phyloP scores from a whole-genome alignment of 1,139 yeast species.

The Diutina ranongensis region DNA sequence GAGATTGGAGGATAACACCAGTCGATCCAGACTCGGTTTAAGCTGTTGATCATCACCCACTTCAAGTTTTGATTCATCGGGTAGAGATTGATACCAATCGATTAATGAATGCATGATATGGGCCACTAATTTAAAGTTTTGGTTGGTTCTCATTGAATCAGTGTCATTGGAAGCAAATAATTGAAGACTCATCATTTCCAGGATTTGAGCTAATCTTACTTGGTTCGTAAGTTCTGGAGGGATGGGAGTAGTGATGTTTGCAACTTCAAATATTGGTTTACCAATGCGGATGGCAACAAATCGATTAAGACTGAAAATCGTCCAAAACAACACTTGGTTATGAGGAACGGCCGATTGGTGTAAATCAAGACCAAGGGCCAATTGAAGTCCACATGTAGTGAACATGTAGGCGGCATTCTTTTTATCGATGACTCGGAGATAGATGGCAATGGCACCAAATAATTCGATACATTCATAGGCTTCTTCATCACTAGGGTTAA shows the following conservation, averaged over 20 bases:
- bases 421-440: background rate
- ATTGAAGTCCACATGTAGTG: background rate
- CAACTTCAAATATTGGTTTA: background rate
- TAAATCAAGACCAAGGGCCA: background rate
- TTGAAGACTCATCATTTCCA: background rate
- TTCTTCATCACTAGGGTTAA: background rate
- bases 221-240: background rate
- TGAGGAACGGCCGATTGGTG: background rate
- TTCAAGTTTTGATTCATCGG: background rate
- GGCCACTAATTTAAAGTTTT: background rate
- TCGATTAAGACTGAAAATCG: background rate
- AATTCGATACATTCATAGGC: background rate
- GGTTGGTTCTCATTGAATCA: background rate
- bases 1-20: background rate
- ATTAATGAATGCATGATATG: background rate
- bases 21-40: background rate
- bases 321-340: background rate
- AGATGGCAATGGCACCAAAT: background rate
- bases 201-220: background rate
- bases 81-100: background rate
- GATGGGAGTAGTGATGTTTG: background rate
- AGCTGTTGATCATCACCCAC: background rate
- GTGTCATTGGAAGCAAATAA: background rate
- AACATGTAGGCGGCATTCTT: background rate
- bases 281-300: conserved; percentile 2